A percentile compares a stretch with the other conserved stretches of the same genome.
These are phyloP conservation scores for Tolypocladium ophioglossoides DNA, from an alignment of 2,329 filamentous ascomycete species.

Conservation along the genomic window DNA sequence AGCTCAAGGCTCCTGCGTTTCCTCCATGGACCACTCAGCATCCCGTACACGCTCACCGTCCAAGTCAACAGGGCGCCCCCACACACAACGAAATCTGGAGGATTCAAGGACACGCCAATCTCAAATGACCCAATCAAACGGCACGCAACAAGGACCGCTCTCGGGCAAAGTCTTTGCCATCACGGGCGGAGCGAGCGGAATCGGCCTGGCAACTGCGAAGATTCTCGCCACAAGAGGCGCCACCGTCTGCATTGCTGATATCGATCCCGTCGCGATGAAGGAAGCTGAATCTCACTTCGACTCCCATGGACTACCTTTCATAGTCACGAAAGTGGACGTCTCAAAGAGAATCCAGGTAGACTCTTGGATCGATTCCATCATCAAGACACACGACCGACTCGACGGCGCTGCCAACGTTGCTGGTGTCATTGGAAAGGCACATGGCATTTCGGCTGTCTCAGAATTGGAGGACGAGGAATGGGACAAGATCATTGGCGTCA, in stretches of 20 bases:
- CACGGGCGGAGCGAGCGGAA: constrained; percentile 24
- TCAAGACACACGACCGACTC: constrained; percentile 36
- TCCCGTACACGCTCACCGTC: background rate
- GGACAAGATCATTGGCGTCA: constrained; percentile 34
- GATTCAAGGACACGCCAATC: background rate
- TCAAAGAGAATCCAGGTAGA: constrained; percentile 36
- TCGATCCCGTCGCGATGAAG: constrained; percentile 21
- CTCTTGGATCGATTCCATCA: constrained; percentile 32
- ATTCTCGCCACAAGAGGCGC: constrained; percentile 25
- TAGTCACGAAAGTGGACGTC: constrained; percentile 32
- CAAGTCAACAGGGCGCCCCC: background rate
- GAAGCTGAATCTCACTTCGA: constrained; percentile 20
- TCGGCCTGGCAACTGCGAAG: constrained; percentile 29
- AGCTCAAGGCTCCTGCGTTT: background rate
- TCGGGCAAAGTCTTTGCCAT: constrained; percentile 18
- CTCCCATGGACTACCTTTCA: constrained; percentile 12
- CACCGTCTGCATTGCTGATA: constrained; percentile 25
- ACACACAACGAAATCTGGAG: background rate
- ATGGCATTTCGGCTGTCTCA: constrained; percentile 25
- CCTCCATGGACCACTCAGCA: background rate
- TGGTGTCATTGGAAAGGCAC: constrained; percentile 34
- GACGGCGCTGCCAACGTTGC: constrained; percentile 44
- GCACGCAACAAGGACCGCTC: background rate
- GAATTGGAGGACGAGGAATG: constrained; percentile 34
- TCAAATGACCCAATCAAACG: background rate